Percentiles rank a stretch among this genome's conserved stretches.
Evolutionary conservation across 192 early-diverging fungal species (phyloP).

Genomic region (Lobosporangium transversale): DNA sequence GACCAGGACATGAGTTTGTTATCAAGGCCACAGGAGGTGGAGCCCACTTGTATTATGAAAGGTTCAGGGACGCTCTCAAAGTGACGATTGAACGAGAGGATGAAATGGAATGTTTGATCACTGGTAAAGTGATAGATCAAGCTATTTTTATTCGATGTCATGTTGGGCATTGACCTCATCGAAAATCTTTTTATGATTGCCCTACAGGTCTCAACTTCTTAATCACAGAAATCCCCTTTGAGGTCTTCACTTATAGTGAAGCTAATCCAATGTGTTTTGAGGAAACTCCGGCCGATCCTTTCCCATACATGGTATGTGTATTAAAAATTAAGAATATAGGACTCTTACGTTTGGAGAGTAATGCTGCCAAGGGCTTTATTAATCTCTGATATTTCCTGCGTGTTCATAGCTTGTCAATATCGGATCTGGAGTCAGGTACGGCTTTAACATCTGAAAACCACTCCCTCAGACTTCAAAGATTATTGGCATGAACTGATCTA

Average conservation of each 20-base stretch:
- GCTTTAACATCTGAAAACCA: neutral
- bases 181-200: neutral
- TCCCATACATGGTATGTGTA: constrained; percentile 83
- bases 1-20: constrained; percentile 57
- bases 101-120: constrained; percentile 91
- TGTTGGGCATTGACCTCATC: neutral
- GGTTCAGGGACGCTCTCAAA: constrained; percentile 70
- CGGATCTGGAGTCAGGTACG: constrained; percentile 90
- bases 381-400: too few species aligned
- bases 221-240: constrained; percentile 90
- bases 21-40: constrained; percentile 92
- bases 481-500: too few species aligned
- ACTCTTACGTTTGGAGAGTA: too few species aligned
- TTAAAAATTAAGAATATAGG: too few species aligned
- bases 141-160: neutral
- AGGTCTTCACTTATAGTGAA: constrained; percentile 92
- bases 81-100: constrained; percentile 87
- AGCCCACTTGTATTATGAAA: constrained; percentile 80
- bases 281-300: constrained; percentile 68
- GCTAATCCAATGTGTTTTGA: constrained; percentile 71
- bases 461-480: neutral
- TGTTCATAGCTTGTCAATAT: constrained; percentile 87
- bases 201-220: constrained; percentile 87
- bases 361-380: too few species aligned
- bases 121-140: constrained; percentile 51